Base-by-base conservation (phyloP, 1,284 basidiomycete genomes). In the Naganishia sp. region DNA sequence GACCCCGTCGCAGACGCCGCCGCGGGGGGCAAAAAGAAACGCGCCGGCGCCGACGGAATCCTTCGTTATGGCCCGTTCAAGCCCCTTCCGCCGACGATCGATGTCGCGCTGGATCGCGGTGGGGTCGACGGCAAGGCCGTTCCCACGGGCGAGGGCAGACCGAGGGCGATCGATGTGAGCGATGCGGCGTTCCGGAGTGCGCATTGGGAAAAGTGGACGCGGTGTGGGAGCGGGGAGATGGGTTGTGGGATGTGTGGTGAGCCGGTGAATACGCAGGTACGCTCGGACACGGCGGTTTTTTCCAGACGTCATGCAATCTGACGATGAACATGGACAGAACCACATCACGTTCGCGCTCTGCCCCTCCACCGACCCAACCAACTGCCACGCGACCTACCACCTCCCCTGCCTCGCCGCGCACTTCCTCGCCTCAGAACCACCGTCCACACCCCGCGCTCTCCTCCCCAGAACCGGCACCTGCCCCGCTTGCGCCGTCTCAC, bases 61-160 rank as follows among this genome's bases (percentile, higher is more conserved):
- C 70, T 60, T 66, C 68, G 28, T 31, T 68, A 69, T 66, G 64
- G 46, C 57, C 57, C 45, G 16, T 63, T 54, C 36, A 31, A 46
- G 16, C 44, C 39, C 10, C 86, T 23, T 79, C 81, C n/a, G 82
- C 81, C 68, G 73, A 73, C 13, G 87, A 87, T 87, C 72, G 77
- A 18, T 2, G 82, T 74, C 50, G 75, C 79, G 2, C 74, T 85
- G 11, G 88, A 90, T 75, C 75, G 87, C 1, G 88, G 90, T 73
- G 89, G 89, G 9, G 88, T 90, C 0, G 86, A 89, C 72, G 89
- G 88, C 0, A 84, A 84, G 64, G 84, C 84, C 52, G 83, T 84
- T 1, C 69, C 78, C 43, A 44, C 69, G 2, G 84, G 86, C 48
- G 73, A 69, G 28, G 85, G 83, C 3, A 33, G 33, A 10, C 65